Percentiles rank a stretch among this genome's conserved stretches.
phyloP scores from a whole-genome alignment of 2,329 filamentous ascomycete genomes.

The Diaporthe helianthi region DNA sequence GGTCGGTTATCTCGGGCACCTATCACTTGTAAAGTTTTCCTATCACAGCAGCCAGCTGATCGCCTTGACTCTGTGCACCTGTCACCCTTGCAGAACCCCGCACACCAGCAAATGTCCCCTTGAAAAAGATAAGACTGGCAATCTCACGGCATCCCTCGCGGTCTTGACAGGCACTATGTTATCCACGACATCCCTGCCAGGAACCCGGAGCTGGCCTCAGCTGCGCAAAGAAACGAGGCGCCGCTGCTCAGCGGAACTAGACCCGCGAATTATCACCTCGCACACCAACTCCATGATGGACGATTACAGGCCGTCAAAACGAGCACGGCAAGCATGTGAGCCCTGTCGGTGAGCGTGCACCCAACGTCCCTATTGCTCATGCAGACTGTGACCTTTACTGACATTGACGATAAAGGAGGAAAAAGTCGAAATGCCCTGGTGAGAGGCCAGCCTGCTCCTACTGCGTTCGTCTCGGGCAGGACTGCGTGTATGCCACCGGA shows the following conservation, averaged over 20 bases:
- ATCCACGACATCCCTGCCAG: too few species aligned
- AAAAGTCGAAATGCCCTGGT: slow-evolving; percentile 5
- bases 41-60: not conserved
- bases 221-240: not conserved
- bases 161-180: too few species aligned
- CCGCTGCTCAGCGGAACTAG: not conserved
- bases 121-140: not conserved
- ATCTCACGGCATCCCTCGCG: not conserved
- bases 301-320: not conserved
- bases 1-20: too few species aligned
- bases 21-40: not conserved
- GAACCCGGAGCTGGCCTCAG: not conserved
- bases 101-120: not conserved
- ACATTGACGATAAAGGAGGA: not conserved
- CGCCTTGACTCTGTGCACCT: not conserved
- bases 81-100: not conserved
- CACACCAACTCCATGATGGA: not conserved
- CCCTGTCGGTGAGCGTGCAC: not conserved
- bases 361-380: not conserved
- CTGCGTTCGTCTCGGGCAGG: not conserved
- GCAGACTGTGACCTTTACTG: not conserved
- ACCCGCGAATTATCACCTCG: too few species aligned
- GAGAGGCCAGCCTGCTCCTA: slow-evolving; percentile 10
- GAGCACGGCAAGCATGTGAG: not conserved
- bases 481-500: not conserved